Percentiles rank a stretch among this genome's conserved stretches.
Conservation (phyloP, 768 basidiomycete species). For the Tulasnella sp. region DNA sequence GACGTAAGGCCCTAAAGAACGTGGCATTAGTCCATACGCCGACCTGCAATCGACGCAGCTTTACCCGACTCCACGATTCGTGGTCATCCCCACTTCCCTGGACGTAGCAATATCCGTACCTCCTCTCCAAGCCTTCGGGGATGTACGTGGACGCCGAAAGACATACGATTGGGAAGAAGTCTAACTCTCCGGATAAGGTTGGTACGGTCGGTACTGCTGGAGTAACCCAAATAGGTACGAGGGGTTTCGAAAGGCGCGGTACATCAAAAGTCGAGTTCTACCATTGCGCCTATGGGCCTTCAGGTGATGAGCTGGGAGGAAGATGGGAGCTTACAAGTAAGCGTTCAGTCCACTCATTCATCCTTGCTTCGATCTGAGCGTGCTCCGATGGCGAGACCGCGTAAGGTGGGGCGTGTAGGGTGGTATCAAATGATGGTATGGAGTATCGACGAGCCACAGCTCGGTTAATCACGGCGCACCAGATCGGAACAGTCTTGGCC, state of each 20-base stretch:
- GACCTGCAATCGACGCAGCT: background rate
- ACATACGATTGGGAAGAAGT: slow-evolving; percentile 65
- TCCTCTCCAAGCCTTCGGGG: slow-evolving; percentile 46
- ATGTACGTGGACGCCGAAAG: slow-evolving; percentile 73
- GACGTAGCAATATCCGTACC: slow-evolving; percentile 72
- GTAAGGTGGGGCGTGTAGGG: slow-evolving; percentile 59
- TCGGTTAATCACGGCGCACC: slow-evolving; percentile 83
- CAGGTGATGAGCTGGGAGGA: background rate
- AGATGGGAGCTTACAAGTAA: slow-evolving; percentile 45
- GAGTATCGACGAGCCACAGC: slow-evolving; percentile 27
- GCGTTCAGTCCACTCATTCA: slow-evolving; percentile 58
- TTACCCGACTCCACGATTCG: slow-evolving; percentile 77
- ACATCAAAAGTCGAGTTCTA: slow-evolving; percentile 65
- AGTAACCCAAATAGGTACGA: slow-evolving; percentile 83
- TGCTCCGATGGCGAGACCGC: slow-evolving; percentile 44
- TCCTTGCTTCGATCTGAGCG: slow-evolving; percentile 51
- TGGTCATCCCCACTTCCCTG: slow-evolving; percentile 96
- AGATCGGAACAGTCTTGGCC: slow-evolving; percentile 87
- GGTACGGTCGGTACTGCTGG: slow-evolving; percentile 51
- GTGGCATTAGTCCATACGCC: background rate
- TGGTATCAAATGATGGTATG: slow-evolving; percentile 25
- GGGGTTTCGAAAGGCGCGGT: slow-evolving; percentile 46
- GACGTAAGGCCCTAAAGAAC: slow-evolving; percentile 60
- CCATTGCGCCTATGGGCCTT: background rate
- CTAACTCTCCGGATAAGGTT: slow-evolving; percentile 21